Evolutionary conservation across 306 rosid species (phyloP).

Genomic region (Hippophae tibetana): DNA sequence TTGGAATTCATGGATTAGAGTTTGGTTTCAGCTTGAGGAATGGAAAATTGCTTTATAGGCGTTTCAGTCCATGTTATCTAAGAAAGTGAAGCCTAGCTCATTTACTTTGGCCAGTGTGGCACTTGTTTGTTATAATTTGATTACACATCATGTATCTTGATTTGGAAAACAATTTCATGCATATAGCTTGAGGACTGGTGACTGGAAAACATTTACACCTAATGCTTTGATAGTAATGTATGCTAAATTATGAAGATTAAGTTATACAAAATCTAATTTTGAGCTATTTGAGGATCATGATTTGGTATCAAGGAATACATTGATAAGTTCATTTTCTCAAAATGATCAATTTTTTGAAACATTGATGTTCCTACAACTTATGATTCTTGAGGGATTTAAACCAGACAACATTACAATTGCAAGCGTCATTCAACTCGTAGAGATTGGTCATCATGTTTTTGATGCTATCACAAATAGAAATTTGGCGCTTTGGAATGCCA

Average conservation of each 20-base stretch:
- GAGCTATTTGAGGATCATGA: background rate
- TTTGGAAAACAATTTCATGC: conserved; percentile 74
- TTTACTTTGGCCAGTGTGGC: conserved; percentile 63
- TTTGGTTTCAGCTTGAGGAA: conserved; percentile 44
- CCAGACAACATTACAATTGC: conserved; percentile 68
- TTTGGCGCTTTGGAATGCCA: conserved; percentile 64
- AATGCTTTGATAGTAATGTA: conserved; percentile 79
- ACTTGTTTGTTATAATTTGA: conserved; percentile 52
- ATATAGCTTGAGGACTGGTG: conserved; percentile 35
- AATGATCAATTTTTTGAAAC: too few species aligned
- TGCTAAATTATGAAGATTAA: conserved; percentile 46
- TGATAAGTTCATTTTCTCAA: too few species aligned
- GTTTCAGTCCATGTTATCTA: conserved; percentile 43
- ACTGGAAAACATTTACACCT: conserved; percentile 42
- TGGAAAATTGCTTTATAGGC: conserved; percentile 54
- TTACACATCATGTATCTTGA: conserved; percentile 22
- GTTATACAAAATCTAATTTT: conserved; percentile 46
- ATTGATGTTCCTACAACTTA: background rate
- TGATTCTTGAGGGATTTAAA: conserved; percentile 48
- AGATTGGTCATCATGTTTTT: conserved; percentile 50
- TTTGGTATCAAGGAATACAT: too few species aligned
- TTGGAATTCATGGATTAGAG: conserved; percentile 65
- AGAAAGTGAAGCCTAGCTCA: conserved; percentile 46
- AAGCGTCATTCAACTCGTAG: conserved; percentile 46
- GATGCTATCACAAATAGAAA: conserved; percentile 30